A percentile compares a stretch with the other conserved stretches of the same genome.
These are phyloP conservation scores for Chytriomyces hyalinus DNA, from an alignment of 192 early-diverging fungal genomes.

Conservation along the genomic window DNA sequence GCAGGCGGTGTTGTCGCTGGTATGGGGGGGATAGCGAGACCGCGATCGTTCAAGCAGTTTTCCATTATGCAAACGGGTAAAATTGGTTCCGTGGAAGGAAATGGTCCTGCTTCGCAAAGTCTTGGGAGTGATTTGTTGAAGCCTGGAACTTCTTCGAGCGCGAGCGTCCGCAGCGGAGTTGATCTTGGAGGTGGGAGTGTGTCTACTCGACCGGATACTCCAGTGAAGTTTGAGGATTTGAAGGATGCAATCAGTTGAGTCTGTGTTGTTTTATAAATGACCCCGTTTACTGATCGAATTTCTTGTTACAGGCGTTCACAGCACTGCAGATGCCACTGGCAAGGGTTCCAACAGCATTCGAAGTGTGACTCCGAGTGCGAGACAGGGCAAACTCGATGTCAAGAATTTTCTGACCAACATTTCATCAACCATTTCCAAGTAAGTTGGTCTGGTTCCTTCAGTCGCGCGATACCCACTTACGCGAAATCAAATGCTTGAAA, in stretches of 20 bases:
- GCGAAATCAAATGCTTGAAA: too few species aligned
- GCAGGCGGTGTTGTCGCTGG: too few species aligned
- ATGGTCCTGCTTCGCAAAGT: too few species aligned
- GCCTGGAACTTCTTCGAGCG: too few species aligned
- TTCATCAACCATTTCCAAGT: neutral
- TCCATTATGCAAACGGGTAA: too few species aligned
- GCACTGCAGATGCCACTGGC: neutral
- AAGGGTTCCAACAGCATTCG: neutral
- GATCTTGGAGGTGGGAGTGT: neutral
- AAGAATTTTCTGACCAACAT: conserved; percentile 26
- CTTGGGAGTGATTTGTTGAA: too few species aligned
- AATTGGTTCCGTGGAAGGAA: too few species aligned
- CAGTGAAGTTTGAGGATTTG: conserved; percentile 32
- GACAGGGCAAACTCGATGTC: conserved; percentile 17
- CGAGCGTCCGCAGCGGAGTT: neutral
- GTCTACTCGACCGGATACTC: neutral
- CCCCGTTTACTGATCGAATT: too few species aligned
- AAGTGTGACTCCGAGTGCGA: neutral
- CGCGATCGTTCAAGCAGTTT: too few species aligned
- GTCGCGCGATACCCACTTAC: too few species aligned
- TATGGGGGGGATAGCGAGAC: too few species aligned
- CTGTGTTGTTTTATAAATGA: too few species aligned
- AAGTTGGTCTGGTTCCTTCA: neutral
- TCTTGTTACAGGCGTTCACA: neutral
- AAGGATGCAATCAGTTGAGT: conserved; percentile 17